Percentiles rank a stretch among this genome's conserved stretches.
These are phyloP conservation scores for Suhomyces pyralidae DNA, from an alignment of 805 yeast genomes.

Conservation along the genomic window DNA sequence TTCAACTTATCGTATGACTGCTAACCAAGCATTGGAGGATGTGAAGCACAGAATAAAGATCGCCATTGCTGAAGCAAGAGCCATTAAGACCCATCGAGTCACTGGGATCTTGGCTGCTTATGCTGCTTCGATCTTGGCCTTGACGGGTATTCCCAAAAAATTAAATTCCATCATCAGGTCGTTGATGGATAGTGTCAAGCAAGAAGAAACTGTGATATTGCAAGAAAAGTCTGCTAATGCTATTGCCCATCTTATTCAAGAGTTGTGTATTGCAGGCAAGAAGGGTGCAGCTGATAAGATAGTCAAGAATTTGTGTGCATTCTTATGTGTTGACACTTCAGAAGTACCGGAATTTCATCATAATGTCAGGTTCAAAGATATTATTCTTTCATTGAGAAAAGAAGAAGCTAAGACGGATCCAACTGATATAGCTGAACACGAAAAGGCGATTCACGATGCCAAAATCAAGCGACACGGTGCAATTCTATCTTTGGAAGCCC, in stretches of 20 bases:
- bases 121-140: slow-evolving; percentile 68
- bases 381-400: slow-evolving; percentile 70
- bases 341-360: slow-evolving; percentile 91
- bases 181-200: slow-evolving; percentile 87
- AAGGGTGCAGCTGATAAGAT: slow-evolving; percentile 82
- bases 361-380: slow-evolving; percentile 50
- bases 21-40: slow-evolving; percentile 73
- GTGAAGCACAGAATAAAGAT: slow-evolving; percentile 63
- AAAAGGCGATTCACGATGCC: slow-evolving; percentile 67
- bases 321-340: slow-evolving; percentile 90
- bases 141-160: slow-evolving; percentile 76
- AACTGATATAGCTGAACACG: slow-evolving; percentile 57
- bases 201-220: slow-evolving; percentile 61
- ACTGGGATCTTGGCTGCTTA: slow-evolving; percentile 66
- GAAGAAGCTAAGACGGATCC: slow-evolving; percentile 70
- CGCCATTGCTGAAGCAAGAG: slow-evolving; percentile 67
- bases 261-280: slow-evolving; percentile 56
- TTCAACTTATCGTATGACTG: slow-evolving; percentile 66
- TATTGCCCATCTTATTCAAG: slow-evolving; percentile 59
- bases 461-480: slow-evolving; percentile 85
- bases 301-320: slow-evolving; percentile 85
- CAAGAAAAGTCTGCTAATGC: slow-evolving; percentile 73
- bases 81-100: slow-evolving; percentile 48
- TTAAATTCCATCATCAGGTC: slow-evolving; percentile 85
- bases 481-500: slow-evolving; percentile 57